These are phyloP conservation scores for Mucor plumbeus DNA, from an alignment of 371 early-diverging fungal species.

Conservation along the genomic window DNA sequence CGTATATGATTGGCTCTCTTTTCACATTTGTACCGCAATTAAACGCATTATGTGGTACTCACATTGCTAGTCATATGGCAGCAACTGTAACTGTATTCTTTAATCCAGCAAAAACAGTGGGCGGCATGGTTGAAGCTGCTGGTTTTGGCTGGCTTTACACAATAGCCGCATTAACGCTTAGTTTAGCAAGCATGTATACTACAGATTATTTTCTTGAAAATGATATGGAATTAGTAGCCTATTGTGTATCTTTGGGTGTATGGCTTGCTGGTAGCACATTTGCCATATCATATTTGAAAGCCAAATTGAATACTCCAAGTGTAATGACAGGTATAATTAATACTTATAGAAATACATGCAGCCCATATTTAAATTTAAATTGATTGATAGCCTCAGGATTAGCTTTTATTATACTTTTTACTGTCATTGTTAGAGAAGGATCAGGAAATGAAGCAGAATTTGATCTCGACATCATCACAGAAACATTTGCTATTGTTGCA, in stretches of 20 bases:
- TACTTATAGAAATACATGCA: conserved; percentile 26
- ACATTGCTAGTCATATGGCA: conserved; percentile 54
- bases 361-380: not conserved
- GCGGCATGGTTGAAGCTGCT: conserved; percentile 69
- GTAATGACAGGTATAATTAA: conserved; percentile 55
- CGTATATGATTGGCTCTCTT: conserved; percentile 64
- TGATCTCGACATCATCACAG: conserved; percentile 45
- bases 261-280: conserved; percentile 68
- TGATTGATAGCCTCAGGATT: conserved; percentile 53
- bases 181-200: conserved; percentile 53
- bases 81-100: conserved; percentile 68
- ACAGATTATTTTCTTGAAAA: conserved; percentile 56
- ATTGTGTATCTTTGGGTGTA: conserved; percentile 52
- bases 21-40: conserved; percentile 65
- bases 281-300: conserved; percentile 61
- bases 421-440: conserved; percentile 52
- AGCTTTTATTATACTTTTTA: conserved; percentile 60
- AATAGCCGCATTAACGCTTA: conserved; percentile 46
- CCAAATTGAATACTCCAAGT: conserved; percentile 56
- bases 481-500: conserved; percentile 54
- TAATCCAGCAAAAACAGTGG: conserved; percentile 66
- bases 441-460: conserved; percentile 45
- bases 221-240: conserved; percentile 43
- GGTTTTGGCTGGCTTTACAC: conserved; percentile 56
- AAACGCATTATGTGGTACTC: conserved; percentile 46